Base-by-base conservation (phyloP, 73 alveolate genomes). In the Paramecium biaurelia region DNA sequence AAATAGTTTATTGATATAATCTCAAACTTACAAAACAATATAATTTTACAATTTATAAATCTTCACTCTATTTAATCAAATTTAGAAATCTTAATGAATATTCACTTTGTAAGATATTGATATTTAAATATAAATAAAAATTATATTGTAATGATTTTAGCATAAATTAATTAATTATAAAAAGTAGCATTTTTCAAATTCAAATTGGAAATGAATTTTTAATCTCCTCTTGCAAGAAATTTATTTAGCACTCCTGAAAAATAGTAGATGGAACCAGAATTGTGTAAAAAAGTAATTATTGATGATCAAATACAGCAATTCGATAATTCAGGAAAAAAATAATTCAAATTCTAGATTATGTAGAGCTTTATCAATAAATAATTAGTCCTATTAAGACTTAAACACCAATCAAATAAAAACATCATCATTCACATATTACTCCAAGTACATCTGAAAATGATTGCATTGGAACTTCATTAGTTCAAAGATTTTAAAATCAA, bases 221-320 rank as follows among this genome's bases (percentile, higher is more conserved):
- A 63, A 32, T 63, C 84, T 12, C 45, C 84, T 32, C 84, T 63
- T 30, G 84, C 84, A 63, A 63, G 84, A 63, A 63, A 63, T 63
- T 63, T 63, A 63, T 63, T 63, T 26, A 63, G 84, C 3, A 32
- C 41, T 3, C 84, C 84, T 12, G 84, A 63, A 63, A 26, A 63
- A 30, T 14, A 11, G 45, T 63, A 63, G 26, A 63, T 63, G 84
- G 84, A 63, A 63, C 84, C 84, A 30, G 45, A 63, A 30, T 63
- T 63, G 45, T 63, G 84, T 32, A 63, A 63, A 49, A 63, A 63
- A 32, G 49, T 63, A 30, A 12, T 63, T 10, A 63, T 63, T 63
- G 84, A 63, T 24, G 84, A 63, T 4, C 47, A 10, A 63, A 26
- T 26, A 9, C 41, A 30, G 4, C 12, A 63, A 63, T 63, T 26